phyloP scores from a whole-genome alignment of 2,329 filamentous ascomycete genomes.

The Pseudogymnoascus sp. region DNA sequence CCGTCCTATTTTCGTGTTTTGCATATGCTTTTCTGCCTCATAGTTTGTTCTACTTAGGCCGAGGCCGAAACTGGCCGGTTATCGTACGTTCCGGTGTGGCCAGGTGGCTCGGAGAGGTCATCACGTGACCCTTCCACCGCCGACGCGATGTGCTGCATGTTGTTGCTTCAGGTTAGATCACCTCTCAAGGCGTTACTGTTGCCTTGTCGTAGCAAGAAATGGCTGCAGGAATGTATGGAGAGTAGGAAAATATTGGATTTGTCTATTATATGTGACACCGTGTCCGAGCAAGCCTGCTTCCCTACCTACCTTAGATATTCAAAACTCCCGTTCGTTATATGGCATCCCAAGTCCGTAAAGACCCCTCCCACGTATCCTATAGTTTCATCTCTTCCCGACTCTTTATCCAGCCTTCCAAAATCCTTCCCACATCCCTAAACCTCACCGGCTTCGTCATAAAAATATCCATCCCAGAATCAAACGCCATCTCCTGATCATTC shows the following conservation, averaged over 20 bases:
- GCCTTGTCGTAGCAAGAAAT: neutral
- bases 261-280: neutral
- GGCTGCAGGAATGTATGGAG: neutral
- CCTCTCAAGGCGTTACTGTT: no score
- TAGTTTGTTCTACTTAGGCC: neutral
- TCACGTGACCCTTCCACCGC: no score
- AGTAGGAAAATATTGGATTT: neutral
- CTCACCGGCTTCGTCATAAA: slow-evolving; percentile 46
- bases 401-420: slow-evolving; percentile 19
- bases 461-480: slow-evolving; percentile 44
- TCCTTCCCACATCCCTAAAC: slow-evolving; percentile 20
- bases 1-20: neutral
- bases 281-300: neutral
- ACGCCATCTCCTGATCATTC: slow-evolving; percentile 41
- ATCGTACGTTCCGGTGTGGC: neutral
- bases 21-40: no score
- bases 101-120: no score
- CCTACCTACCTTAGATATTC: neutral
- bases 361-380: neutral
- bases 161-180: no score
- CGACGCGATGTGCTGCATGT: no score
- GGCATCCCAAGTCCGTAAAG: neutral
- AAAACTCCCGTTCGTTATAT: neutral
- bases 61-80: neutral
- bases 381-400: neutral